Percentiles rank a stretch among this genome's conserved stretches.
Conservation (phyloP, 495 filamentous ascomycete genomes). For the Trichoderma erinaceum region DNA sequence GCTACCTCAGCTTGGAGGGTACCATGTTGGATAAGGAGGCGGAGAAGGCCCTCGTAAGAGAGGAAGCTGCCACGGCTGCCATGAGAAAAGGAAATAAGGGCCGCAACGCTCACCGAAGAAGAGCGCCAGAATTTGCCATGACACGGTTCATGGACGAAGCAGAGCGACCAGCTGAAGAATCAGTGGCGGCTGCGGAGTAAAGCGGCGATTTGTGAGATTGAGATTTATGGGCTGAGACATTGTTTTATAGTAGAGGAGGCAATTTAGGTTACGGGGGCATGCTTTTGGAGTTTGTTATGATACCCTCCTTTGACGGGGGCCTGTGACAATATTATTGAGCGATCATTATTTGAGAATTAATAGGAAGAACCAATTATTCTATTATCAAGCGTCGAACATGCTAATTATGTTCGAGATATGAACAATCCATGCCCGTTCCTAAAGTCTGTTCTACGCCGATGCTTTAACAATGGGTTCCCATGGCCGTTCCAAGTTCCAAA, state of each 20-base stretch:
- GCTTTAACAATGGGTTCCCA: constrained; percentile 16
- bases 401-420: no score
- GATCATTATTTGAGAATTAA: background rate
- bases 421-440: background rate
- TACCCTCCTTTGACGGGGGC: constrained; percentile 5
- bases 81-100: constrained; percentile 30
- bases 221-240: background rate
- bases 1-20: constrained; percentile 43
- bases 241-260: background rate
- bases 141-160: constrained; percentile 41
- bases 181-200: background rate
- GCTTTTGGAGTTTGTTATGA: constrained; percentile 6
- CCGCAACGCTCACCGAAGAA: constrained; percentile 29
- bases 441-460: background rate
- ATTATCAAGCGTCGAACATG: background rate
- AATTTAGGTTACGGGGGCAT: background rate
- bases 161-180: constrained; percentile 26
- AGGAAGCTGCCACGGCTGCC: constrained; percentile 34
- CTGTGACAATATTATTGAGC: constrained; percentile 5
- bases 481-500: constrained; percentile 13
- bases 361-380: background rate
- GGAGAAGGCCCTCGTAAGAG: constrained; percentile 29
- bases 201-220: background rate
- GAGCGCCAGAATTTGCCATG: constrained; percentile 42
- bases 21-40: constrained; percentile 40